Evolutionary conservation across 192 early-diverging fungal genomes (phyloP).

Genomic region (Ambispora gerdemannii): DNA sequence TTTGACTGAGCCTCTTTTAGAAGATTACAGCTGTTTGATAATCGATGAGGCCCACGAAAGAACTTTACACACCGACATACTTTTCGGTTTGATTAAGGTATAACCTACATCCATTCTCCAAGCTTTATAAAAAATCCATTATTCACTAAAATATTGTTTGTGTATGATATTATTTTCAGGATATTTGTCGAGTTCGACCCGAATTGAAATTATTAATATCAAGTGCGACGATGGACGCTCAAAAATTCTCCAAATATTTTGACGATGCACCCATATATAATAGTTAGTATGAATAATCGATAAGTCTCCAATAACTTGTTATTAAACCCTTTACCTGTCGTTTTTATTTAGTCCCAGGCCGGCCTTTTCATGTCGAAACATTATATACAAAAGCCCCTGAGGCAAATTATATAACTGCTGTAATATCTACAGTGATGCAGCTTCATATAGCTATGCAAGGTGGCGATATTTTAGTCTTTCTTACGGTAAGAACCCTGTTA

Average conservation of each 20-base stretch:
- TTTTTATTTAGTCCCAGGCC: conserved; percentile 66
- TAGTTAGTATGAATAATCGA: conserved; percentile 36
- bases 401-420: conserved; percentile 93
- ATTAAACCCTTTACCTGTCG: background rate
- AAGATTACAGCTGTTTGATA: conserved; percentile 86
- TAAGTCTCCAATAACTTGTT: background rate
- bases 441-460: conserved; percentile 83
- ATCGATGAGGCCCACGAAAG: conserved; percentile 99
- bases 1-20: conserved; percentile 92
- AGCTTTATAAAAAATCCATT: too few relatives aligned
- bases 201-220: conserved; percentile 94
- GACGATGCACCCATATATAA: conserved; percentile 90
- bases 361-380: conserved; percentile 89
- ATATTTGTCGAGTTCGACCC: conserved; percentile 89
- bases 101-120: too few relatives aligned
- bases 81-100: conserved; percentile 92
- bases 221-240: conserved; percentile 96
- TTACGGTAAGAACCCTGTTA: conserved; percentile 62
- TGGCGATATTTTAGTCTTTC: conserved; percentile 93
- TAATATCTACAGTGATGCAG: conserved; percentile 87
- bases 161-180: too few relatives aligned
- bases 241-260: conserved; percentile 96
- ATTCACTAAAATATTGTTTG: too few relatives aligned
- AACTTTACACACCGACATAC: conserved; percentile 91
- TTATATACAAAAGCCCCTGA: conserved; percentile 96